Evolutionary conservation across 179 eudicot species (phyloP), one percentile per base, ranked within the genome.

Genomic region (Gypsophila paniculata): DNA sequence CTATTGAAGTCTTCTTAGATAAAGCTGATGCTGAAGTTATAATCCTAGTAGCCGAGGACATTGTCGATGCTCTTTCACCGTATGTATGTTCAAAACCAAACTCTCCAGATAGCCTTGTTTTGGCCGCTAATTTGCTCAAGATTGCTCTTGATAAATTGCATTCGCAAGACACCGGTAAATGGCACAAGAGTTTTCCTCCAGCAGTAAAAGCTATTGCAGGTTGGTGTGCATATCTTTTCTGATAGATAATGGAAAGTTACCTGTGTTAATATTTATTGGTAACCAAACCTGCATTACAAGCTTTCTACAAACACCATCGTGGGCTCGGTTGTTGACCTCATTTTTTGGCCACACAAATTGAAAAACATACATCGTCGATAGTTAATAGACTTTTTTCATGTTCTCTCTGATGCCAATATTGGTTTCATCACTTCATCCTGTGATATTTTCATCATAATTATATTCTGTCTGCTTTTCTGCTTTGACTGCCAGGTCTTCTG

Each of bases 81-180:
- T 92, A 82, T 85, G 32, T 86, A 38, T 81, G 85, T 59, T 48
- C 67, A 29, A 79, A 79, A 59, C 69, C 66, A 44, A 86, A 88
- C 67, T 87, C 91, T 18, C 52, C 53, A 10, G 96, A 93, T 68
- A 83, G 77, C 57, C 69, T 82, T 75, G 68, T 89, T 61, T 81
- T 78, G 73, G 91, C 94, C 25, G 89, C 94, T 53, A 79, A 65
- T 57, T 82, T 91, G 75, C 76, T 86, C 34, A 85, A 84, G 81
- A 73, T 42, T 60, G 77, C 80, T 69, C 68, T 91, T 39, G 79
- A 77, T 70, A 89, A 84, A 73, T 79, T 88, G 82, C 85, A 80
- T 76, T 53, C 75, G 18, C 71, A 69, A 58, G 87, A 79, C 70
- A 69, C 65, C 42, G 65, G 34, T 71, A 84, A 80, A 74, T 89